A percentile compares a stretch with the other conserved stretches of the same genome.
Evolutionary conservation across 441 rosid species (phyloP).

Genomic region (Jatropha multifida): DNA sequence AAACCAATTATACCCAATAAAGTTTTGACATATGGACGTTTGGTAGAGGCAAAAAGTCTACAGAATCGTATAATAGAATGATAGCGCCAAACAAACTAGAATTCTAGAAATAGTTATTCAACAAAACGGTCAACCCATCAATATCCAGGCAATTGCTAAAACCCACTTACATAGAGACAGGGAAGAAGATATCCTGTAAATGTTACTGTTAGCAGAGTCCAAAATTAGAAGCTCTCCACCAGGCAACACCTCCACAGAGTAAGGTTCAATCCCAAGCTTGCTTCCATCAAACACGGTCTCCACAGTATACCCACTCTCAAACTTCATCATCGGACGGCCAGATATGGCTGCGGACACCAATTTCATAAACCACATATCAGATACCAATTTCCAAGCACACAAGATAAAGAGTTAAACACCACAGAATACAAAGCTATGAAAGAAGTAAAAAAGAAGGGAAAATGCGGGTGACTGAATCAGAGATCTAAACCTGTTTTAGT

Average conservation of each 20-base stretch:
- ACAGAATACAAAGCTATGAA: neutral
- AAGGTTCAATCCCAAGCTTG: conserved; percentile 89
- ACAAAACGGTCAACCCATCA: conserved; percentile 20
- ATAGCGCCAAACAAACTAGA: neutral
- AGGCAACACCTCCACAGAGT: conserved; percentile 71
- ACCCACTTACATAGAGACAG: conserved; percentile 73
- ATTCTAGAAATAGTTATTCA: neutral
- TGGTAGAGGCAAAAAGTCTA: neutral
- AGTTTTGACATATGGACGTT: neutral
- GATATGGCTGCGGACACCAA: conserved; percentile 48
- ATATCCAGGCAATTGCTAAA: conserved; percentile 8
- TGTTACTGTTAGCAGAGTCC: conserved; percentile 83
- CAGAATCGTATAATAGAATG: neutral
- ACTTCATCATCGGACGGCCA: conserved; percentile 86
- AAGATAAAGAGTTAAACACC: neutral
- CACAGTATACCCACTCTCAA: conserved; percentile 81
- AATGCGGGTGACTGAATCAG: conserved; percentile 16
- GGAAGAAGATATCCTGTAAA: conserved; percentile 81
- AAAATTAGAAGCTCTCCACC: conserved; percentile 83
- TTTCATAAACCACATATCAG: conserved; percentile 10
- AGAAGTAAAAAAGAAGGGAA: neutral
- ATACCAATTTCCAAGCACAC: conserved; percentile 15
- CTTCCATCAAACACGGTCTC: conserved; percentile 98
- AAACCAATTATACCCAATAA: neutral
- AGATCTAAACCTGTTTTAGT: conserved; percentile 75